These are phyloP conservation scores for Xylaria polymorpha DNA, from an alignment of 2,329 filamentous ascomycete genomes.

Conservation along the genomic window DNA sequence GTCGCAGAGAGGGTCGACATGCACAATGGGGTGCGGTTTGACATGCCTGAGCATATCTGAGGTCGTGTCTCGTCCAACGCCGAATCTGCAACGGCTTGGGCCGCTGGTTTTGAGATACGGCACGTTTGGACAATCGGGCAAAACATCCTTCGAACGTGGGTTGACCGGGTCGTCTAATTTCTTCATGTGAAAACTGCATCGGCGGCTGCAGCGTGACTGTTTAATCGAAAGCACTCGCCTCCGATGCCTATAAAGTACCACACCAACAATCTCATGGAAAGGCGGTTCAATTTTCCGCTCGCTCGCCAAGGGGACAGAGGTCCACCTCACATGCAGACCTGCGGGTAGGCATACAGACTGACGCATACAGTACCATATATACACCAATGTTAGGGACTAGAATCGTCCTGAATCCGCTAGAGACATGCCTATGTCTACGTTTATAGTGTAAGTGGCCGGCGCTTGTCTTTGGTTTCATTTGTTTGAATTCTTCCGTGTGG, in stretches of 20 bases:
- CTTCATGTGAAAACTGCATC: slow-evolving; percentile 23
- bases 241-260: slow-evolving; percentile 21
- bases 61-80: slow-evolving; percentile 24
- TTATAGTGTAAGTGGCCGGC: slow-evolving; percentile 2
- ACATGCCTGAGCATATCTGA: slow-evolving; percentile 28
- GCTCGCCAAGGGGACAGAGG: slow-evolving; percentile 15
- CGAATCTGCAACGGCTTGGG: slow-evolving; percentile 12
- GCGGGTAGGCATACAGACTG: slow-evolving; percentile 18
- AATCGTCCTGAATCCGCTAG: background rate
- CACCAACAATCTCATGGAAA: slow-evolving; percentile 32
- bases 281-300: slow-evolving; percentile 36
- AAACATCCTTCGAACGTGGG: slow-evolving; percentile 15
- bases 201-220: slow-evolving; percentile 28
- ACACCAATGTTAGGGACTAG: slow-evolving; percentile 11
- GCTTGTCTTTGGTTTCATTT: slow-evolving; percentile 29
- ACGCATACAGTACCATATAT: slow-evolving; percentile 4
- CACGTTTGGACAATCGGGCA: slow-evolving; percentile 8
- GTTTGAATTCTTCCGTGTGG: slow-evolving; percentile 32
- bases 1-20: slow-evolving; percentile 26
- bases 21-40: slow-evolving; percentile 26
- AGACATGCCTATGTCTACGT: background rate
- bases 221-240: slow-evolving; percentile 30
- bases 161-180: slow-evolving; percentile 24
- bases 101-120: slow-evolving; percentile 19
- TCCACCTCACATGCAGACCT: slow-evolving; percentile 15